Base-by-base conservation (phyloP, 768 basidiomycete genomes). In the Nevesoporus exiguus region DNA sequence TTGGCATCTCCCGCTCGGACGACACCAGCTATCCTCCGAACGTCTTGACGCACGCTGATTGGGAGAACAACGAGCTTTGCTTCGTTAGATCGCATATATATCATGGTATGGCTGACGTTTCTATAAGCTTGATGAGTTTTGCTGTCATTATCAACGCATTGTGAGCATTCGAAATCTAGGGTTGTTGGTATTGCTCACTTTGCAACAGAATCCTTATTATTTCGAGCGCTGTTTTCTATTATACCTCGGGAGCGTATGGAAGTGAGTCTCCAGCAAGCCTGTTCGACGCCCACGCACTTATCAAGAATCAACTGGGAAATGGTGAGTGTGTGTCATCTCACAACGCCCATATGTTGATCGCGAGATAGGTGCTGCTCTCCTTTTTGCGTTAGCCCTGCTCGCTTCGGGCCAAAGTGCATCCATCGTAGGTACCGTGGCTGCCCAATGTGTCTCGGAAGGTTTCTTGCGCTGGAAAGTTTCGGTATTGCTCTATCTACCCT, bases 371-470 rank as follows among this genome's bases (percentile, higher is more conserved):
- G 86, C 91, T 8, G 94, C 88, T 0, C 81, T 84, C n/a, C 72
- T 97, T 37, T 98, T 97, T 62, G 94, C 95, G 2, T 66, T 98
- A 39, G 91, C 90, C 3, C 74, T 98, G 14, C 79, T 98, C 13
- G 83, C 86, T 31, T 77, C 92, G 2, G 94, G 95, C 3, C 93
- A 97, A 77, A 90, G 90, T 58, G 90, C 95, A 0, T 89, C 88
- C 8, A 80, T 97, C 47, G 87, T 96, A 4, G 93, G 91, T 10
- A 97, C 93, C 0, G 79, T 96, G 13, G 87, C 91, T 1, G 93
- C 93, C 0, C 94, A 97, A 70, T 86, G 90, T 21, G 86, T 98
- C 36, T 85, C 85, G 0, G 93, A 97, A 70, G 93, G 94, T 0
- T 93, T 94, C 70, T 77, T 96, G 50, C 83, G 81, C 49, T 96